phyloP scores from a whole-genome alignment of 23 red algal genomes.

The Rhodosorus marinus region DNA sequence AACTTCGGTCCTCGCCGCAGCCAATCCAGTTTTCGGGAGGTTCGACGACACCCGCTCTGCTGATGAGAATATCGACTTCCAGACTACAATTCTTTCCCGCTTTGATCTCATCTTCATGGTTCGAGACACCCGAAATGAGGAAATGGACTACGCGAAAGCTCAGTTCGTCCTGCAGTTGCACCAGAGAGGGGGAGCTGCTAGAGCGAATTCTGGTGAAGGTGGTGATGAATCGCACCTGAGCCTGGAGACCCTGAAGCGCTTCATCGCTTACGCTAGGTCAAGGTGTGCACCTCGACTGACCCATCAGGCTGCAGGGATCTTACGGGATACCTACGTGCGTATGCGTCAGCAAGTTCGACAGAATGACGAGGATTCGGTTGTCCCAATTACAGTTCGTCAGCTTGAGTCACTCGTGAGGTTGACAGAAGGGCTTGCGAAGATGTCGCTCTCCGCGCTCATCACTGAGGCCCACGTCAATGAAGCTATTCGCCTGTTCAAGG shows the following conservation, averaged over 20 bases:
- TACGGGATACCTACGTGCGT: conserved; percentile 77
- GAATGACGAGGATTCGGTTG: conserved; percentile 5
- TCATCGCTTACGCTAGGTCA: conserved; percentile 78
- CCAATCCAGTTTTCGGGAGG: conserved; percentile 84
- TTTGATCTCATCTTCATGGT: conserved; percentile 99
- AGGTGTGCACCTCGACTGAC: conserved; percentile 67
- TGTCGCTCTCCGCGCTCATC: conserved; percentile 46
- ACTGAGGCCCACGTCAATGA: conserved; percentile 64
- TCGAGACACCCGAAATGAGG: conserved; percentile 72
- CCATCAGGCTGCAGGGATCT: conserved; percentile 68
- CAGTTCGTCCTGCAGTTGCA: conserved; percentile 83
- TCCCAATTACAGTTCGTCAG: conserved; percentile 91
- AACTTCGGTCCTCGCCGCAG: conserved; percentile 75
- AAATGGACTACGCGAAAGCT: conserved; percentile 62
- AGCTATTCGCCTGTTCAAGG: conserved; percentile 83
- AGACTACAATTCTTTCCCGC: conserved; percentile 90
- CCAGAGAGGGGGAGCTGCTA: conserved; percentile 15
- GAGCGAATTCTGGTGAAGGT: background rate
- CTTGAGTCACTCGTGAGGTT: conserved; percentile 80
- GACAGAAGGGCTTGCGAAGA: conserved; percentile 87
- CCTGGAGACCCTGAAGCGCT: conserved; percentile 77
- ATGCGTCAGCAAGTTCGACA: conserved; percentile 79
- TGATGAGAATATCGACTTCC: conserved; percentile 93
- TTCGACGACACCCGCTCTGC: conserved; percentile 75
- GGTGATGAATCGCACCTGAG: conserved; percentile 24